These are phyloP conservation scores for Tuber indicum DNA, from an alignment of 495 filamentous ascomycete genomes.

Conservation along the genomic window DNA sequence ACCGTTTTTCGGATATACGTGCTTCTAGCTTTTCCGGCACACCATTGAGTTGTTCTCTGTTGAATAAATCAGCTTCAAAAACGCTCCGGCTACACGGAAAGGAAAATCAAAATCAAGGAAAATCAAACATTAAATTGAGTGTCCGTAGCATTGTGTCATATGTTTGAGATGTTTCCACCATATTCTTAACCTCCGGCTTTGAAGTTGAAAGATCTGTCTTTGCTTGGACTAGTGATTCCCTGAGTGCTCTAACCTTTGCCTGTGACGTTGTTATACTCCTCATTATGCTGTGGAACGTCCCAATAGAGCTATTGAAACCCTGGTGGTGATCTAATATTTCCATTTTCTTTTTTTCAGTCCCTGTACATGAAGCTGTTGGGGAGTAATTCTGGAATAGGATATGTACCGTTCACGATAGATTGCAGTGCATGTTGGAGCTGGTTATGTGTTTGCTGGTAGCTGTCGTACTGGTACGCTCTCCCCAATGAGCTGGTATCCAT, in stretches of 20 bases:
- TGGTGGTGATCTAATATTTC: conserved; percentile 74
- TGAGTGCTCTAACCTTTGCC: conserved; percentile 70
- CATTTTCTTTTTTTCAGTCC: conserved; percentile 9
- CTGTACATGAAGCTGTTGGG: conserved; percentile 5
- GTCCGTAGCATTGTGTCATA: conserved; percentile 88
- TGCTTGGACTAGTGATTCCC: conserved; percentile 72
- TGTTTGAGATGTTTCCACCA: conserved; percentile 75
- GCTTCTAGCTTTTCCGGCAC: conserved; percentile 90
- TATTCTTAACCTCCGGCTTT: conserved; percentile 82
- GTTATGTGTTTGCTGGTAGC: conserved; percentile 72
- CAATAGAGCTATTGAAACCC: conserved; percentile 97
- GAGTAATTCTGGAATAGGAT: neutral
- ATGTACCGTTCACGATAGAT: conserved; percentile 74
- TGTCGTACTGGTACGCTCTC: conserved; percentile 73
- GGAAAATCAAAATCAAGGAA: neutral
- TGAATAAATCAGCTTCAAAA: conserved; percentile 17
- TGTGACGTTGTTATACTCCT: conserved; percentile 85
- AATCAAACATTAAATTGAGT: conserved; percentile 60
- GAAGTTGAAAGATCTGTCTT: conserved; percentile 76
- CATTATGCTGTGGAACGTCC: conserved; percentile 97
- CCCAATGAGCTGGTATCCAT: conserved; percentile 92
- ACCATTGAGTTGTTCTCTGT: conserved; percentile 70
- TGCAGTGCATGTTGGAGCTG: conserved; percentile 86
- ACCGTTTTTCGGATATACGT: conserved; percentile 90
- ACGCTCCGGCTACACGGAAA: neutral